A percentile compares a stretch with the other conserved stretches of the same genome.
phyloP scores from a whole-genome alignment of 345 rosid species.

The Litchi chinensis region DNA sequence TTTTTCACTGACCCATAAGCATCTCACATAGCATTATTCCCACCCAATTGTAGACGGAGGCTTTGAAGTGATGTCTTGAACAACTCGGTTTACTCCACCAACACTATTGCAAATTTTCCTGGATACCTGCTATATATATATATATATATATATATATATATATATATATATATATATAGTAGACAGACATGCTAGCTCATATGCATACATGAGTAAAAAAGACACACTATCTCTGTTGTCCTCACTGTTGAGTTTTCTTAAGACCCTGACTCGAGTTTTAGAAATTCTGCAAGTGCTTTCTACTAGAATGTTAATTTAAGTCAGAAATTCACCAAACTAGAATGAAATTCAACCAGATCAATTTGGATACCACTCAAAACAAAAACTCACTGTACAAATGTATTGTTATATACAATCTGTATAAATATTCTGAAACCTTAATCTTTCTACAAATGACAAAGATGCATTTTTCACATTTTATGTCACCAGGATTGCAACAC shows the following conservation, averaged over 20 bases:
- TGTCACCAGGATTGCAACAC: neutral
- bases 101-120: conserved; percentile 92
- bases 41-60: conserved; percentile 98
- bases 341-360: neutral
- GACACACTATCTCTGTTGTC: neutral
- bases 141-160: conserved; percentile 13
- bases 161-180: conserved; percentile 14
- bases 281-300: neutral
- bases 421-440: too few relatives aligned
- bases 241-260: neutral
- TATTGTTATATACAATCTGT: neutral
- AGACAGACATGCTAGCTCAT: neutral
- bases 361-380: neutral
- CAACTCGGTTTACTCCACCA: conserved; percentile 93
- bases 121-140: conserved; percentile 42
- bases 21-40: conserved; percentile 53
- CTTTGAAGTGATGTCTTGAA: conserved; percentile 95
- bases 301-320: neutral
- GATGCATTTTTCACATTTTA: neutral
- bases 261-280: neutral
- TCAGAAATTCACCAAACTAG: neutral
- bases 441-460: neutral
- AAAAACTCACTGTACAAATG: neutral
- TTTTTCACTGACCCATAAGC: conserved; percentile 5
- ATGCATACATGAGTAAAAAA: neutral